Conservation (phyloP, 176 grass and related monocot species). For the Triticum aestivum region IWGSC_CS_RefSeq_v2.1 NC_057814.1:590249637-590250136, state of each 20-base stretch:
- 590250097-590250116: fast-evolving
- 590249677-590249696: neutral
- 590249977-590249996: too few species aligned
- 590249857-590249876: neutral
- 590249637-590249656: too few species aligned
- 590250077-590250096: neutral
- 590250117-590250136: neutral
- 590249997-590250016: neutral
- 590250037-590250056: neutral
- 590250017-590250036: neutral
- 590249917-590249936: neutral
- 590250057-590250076: neutral
- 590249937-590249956: fast-evolving
- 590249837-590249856: neutral
- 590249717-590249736: neutral
- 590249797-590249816: neutral
- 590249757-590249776: neutral
- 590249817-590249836: neutral
- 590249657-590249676: too few species aligned
- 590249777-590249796: neutral
- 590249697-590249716: neutral
- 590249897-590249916: neutral
- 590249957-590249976: too few species aligned
- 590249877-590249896: neutral
- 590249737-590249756: neutral